These are phyloP conservation scores for Linum usitatissimum DNA, from an alignment of 345 rosid genomes.

Conservation along the genomic window DNA sequence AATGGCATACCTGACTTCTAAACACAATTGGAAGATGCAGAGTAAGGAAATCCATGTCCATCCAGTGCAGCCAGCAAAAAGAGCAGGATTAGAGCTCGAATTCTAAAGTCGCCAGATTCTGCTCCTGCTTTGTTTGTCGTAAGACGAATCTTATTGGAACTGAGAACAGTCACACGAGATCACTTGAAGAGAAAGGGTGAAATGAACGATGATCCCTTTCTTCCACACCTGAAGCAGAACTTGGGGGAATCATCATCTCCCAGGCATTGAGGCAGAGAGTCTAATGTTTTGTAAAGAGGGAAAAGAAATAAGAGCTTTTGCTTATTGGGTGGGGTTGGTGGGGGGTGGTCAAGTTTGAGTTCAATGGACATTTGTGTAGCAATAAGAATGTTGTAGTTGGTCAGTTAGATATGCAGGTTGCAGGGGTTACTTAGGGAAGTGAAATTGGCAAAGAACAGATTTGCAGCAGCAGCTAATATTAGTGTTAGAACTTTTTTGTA, in stretches of 20 bases:
- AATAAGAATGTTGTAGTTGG: background rate
- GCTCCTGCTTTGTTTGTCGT: background rate
- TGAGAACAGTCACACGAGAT: background rate
- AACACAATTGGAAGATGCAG: conserved; percentile 14
- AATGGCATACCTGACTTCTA: conserved; percentile 78
- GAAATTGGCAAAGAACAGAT: background rate
- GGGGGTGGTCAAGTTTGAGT: background rate
- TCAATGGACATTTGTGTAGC: background rate
- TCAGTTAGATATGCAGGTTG: background rate
- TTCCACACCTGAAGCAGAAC: background rate
- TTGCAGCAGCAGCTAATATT: background rate
- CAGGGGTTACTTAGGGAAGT: background rate
- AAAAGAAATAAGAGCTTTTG: background rate
- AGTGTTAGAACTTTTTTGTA: background rate
- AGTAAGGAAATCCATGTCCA: conserved; percentile 3
- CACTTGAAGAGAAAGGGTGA: background rate
- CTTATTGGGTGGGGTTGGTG: background rate
- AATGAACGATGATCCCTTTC: background rate
- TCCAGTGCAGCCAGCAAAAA: conserved; percentile 10
- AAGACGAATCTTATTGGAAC: background rate
- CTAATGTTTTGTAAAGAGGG: background rate
- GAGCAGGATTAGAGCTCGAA: conserved; percentile 8
- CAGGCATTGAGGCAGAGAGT: background rate
- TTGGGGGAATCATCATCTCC: background rate
- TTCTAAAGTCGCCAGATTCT: conserved; percentile 13